phyloP scores from a whole-genome alignment of 305 asterid species.

The Nicotiana rustica region DNA sequence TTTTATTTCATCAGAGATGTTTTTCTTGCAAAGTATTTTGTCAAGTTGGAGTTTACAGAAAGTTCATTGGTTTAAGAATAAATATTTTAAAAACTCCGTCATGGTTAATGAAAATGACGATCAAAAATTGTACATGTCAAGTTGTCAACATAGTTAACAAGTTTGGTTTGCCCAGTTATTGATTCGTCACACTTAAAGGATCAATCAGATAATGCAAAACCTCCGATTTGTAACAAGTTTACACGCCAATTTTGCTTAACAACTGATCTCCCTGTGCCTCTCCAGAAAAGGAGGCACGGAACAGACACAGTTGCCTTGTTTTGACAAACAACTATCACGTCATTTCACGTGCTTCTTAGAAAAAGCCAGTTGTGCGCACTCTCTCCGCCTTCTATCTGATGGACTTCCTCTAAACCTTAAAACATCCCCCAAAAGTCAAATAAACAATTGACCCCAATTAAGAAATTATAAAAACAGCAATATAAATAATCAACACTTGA shows the following conservation, averaged over 20 bases:
- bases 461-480: not conserved
- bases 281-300: not conserved
- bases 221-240: not conserved
- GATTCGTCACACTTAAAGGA: slow-evolving; percentile 15
- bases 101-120: slow-evolving; percentile 20
- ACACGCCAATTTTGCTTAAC: not conserved
- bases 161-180: slow-evolving; percentile 1
- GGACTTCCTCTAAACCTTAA: slow-evolving; percentile 2
- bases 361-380: slow-evolving; percentile 11
- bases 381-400: not conserved
- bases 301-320: slow-evolving; percentile 15
- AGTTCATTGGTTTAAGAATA: not conserved
- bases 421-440: not conserved
- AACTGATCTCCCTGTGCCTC: slow-evolving; percentile 3
- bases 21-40: not conserved
- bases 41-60: not conserved
- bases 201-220: not conserved
- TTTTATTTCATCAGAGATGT: not conserved
- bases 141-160: not conserved
- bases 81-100: not conserved
- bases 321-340: slow-evolving; percentile 15
- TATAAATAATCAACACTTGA: slow-evolving; percentile 9
- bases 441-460: not conserved
- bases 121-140: not conserved
- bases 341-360: not conserved